Conservation (phyloP, 495 filamentous ascomycete species). For the Chlorociboria aeruginascens region DNA sequence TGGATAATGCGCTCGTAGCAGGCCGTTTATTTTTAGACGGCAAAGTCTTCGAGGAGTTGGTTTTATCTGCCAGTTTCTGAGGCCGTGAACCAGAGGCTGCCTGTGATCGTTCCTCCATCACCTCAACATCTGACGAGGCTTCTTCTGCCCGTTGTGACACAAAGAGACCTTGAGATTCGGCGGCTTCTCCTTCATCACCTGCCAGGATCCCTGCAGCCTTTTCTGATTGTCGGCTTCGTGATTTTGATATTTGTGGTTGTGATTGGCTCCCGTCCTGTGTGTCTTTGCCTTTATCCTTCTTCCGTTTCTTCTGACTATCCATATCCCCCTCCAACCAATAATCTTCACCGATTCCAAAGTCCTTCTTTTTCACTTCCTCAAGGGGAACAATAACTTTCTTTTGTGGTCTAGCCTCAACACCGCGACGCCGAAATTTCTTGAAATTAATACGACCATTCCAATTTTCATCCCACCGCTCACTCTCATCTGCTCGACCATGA, state of each 20-base stretch:
- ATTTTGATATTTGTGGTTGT: slow-evolving; percentile 17
- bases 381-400: slow-evolving; percentile 62
- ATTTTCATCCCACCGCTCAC: slow-evolving; percentile 68
- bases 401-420: slow-evolving; percentile 34
- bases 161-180: background rate
- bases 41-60: slow-evolving; percentile 14
- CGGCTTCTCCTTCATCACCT: slow-evolving; percentile 12
- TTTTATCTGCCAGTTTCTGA: slow-evolving; percentile 26
- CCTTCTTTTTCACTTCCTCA: slow-evolving; percentile 67
- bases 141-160: background rate
- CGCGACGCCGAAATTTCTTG: slow-evolving; percentile 71
- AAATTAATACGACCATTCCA: slow-evolving; percentile 98
- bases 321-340: slow-evolving; percentile 42
- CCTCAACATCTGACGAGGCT: slow-evolving; percentile 17
- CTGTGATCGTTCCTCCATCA: slow-evolving; percentile 15
- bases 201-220: slow-evolving; percentile 15
- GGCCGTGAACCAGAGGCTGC: slow-evolving; percentile 13
- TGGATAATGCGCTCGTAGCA: slow-evolving; percentile 23
- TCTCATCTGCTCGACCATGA: slow-evolving; percentile 26
- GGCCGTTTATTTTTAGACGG: slow-evolving; percentile 24
- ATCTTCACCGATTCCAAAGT: slow-evolving; percentile 74
- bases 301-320: slow-evolving; percentile 1
- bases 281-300: slow-evolving; percentile 20
- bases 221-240: slow-evolving; percentile 17
- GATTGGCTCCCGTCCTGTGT: slow-evolving; percentile 6